Evolutionary conservation across 352 stramenopile genomes (phyloP).

Genomic region (Phytophthora meadii): DNA sequence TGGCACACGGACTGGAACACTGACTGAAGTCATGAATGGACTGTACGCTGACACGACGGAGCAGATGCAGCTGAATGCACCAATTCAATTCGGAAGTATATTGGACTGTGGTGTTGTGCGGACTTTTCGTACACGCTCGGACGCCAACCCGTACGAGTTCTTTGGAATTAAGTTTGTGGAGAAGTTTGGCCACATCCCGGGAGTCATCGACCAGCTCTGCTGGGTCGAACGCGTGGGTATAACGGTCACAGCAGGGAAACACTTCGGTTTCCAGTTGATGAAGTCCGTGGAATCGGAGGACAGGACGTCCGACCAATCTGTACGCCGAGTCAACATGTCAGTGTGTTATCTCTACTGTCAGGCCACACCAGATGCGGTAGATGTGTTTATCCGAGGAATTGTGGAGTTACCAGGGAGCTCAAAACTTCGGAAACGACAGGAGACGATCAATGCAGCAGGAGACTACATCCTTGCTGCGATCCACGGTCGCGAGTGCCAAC

Average conservation of each 20-base stretch:
- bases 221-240: slow-evolving; percentile 61
- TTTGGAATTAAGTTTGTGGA: slow-evolving; percentile 75
- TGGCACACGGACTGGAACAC: slow-evolving; percentile 48
- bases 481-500: slow-evolving; percentile 48
- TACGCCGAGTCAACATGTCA: slow-evolving; percentile 55
- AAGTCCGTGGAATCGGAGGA: slow-evolving; percentile 64
- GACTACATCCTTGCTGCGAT: slow-evolving; percentile 55
- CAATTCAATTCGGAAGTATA: slow-evolving; percentile 58
- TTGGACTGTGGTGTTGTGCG: slow-evolving; percentile 58
- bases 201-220: slow-evolving; percentile 56
- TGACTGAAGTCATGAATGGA: slow-evolving; percentile 58
- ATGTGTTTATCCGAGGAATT: slow-evolving; percentile 69
- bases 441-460: slow-evolving; percentile 35
- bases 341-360: slow-evolving; percentile 75
- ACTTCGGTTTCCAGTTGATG: slow-evolving; percentile 67
- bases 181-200: slow-evolving; percentile 34
- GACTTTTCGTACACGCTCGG: slow-evolving; percentile 42
- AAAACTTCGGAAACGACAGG: slow-evolving; percentile 16
- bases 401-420: slow-evolving; percentile 45
- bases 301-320: slow-evolving; percentile 14
- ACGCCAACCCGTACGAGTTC: slow-evolving; percentile 50
- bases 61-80: slow-evolving; percentile 50
- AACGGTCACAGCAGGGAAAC: slow-evolving; percentile 15
- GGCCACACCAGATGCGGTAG: slow-evolving; percentile 41
- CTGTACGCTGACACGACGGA: slow-evolving; percentile 53